Evolutionary conservation across 768 basidiomycete genomes (phyloP).

Genomic region (Tubosaeta brunneosetosa): DNA sequence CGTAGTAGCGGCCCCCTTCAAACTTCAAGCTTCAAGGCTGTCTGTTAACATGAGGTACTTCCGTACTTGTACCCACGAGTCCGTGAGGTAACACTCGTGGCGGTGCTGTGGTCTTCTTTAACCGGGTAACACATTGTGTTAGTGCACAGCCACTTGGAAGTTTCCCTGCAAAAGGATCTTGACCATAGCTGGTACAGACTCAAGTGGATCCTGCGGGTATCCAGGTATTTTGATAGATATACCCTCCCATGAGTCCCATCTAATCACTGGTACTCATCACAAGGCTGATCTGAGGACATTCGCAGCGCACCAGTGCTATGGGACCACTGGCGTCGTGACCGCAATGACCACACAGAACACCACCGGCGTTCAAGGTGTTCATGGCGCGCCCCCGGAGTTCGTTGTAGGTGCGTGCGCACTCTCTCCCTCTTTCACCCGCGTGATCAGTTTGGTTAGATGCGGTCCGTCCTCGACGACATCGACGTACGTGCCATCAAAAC

Average conservation of each 20-base stretch:
- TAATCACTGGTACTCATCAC: not conserved
- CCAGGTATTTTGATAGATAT: slow-evolving; percentile 46
- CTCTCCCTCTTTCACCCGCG: not conserved
- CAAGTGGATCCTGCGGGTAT: slow-evolving; percentile 87
- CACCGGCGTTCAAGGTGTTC: slow-evolving; percentile 70
- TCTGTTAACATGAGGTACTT: too few species aligned
- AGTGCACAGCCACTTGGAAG: too few species aligned
- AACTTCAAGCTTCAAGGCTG: too few species aligned
- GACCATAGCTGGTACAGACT: slow-evolving; percentile 79
- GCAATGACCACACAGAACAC: slow-evolving; percentile 92
- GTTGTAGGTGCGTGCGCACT: slow-evolving; percentile 63
- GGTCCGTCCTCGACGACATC: slow-evolving; percentile 68
- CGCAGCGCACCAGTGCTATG: slow-evolving; percentile 73
- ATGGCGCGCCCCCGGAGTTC: slow-evolving; percentile 63
- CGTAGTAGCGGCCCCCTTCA: too few species aligned
- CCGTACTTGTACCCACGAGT: too few species aligned
- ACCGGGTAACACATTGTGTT: too few species aligned
- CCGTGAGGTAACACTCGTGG: too few species aligned
- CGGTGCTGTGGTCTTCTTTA: too few species aligned
- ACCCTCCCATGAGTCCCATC: not conserved
- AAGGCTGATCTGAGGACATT: slow-evolving; percentile 88
- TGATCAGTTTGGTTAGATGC: slow-evolving; percentile 42
- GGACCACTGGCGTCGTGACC: slow-evolving; percentile 75
- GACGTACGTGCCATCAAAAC: slow-evolving; percentile 74
- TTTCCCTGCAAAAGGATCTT: slow-evolving; percentile 48